phyloP scores from a whole-genome alignment of 1,284 basidiomycete genomes.

The Trichosporon sp. region DNA sequence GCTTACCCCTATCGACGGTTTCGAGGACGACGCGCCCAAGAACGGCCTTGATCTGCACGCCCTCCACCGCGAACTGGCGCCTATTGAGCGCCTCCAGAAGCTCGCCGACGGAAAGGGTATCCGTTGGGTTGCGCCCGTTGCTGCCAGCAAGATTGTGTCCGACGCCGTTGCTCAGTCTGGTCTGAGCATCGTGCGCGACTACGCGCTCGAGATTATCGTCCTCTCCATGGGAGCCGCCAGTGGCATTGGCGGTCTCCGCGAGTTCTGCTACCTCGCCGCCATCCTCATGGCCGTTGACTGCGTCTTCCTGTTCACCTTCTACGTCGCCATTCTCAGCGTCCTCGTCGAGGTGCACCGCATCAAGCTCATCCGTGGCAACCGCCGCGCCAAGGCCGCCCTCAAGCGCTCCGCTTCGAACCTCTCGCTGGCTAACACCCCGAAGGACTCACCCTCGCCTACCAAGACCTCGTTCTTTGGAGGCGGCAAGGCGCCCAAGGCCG shows the following conservation, averaged over 20 bases:
- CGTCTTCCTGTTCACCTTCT: constrained; percentile 82
- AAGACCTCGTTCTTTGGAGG: constrained; percentile 11
- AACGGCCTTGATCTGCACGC: constrained; percentile 41
- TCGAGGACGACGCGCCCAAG: constrained; percentile 24
- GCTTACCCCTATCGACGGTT: constrained; percentile 27
- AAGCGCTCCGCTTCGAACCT: constrained; percentile 20
- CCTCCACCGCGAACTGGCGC: constrained; percentile 47
- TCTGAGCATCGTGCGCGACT: constrained; percentile 82
- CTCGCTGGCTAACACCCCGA: constrained; percentile 14
- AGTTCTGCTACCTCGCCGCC: constrained; percentile 86
- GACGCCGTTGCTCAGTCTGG: constrained; percentile 77
- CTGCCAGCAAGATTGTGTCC: constrained; percentile 76
- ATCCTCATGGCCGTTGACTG: constrained; percentile 82
- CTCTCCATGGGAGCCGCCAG: constrained; percentile 81
- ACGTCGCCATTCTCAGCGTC: constrained; percentile 78
- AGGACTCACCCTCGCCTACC: constrained; percentile 14
- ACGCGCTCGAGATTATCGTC: constrained; percentile 85
- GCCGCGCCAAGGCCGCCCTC: constrained; percentile 20
- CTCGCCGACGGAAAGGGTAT: constrained; percentile 50
- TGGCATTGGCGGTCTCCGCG: constrained; percentile 81
- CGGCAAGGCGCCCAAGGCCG: constrained; percentile 11
- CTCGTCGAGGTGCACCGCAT: constrained; percentile 80
- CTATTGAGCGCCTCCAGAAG: constrained; percentile 46
- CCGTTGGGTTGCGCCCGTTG: constrained; percentile 55
- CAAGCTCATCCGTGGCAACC: constrained; percentile 55